Evolutionary conservation across 2,329 filamentous ascomycete species (phyloP), one percentile per base, ranked within the genome.

Genomic region (Cytospora leucostoma): DNA sequence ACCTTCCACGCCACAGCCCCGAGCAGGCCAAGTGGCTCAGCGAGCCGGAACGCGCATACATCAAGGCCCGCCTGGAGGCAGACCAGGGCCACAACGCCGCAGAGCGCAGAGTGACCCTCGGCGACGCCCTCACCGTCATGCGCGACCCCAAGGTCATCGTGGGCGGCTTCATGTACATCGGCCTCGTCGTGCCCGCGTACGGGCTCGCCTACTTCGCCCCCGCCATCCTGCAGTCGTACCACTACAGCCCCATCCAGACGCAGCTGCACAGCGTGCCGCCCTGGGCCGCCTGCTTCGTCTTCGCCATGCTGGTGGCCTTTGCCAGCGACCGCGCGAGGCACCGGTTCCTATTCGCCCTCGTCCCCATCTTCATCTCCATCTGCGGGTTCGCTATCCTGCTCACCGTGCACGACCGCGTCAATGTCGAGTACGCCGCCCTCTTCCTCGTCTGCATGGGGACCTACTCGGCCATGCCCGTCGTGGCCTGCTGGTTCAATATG

Each of bases 401-500:
- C 56, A 78, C 80, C 12, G 84, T 94, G 6, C 89, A 94, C 74
- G 59, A 90, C 71, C 84, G 92, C 73, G 79, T 78, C 0, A 67
- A 82, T 13, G 76, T 91, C 7, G 84, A 95, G 73, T 97, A 97
- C 70, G 89, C 81, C 0, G 91, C 89, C 0, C 82, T 97, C 0
- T 96, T 96, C 79, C 79, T 97, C 37, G 86, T 96, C 56, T 89
- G 91, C 2, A 88, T 88, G 78, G 92, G 92, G 56, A 84, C 85
- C 0, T 97, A 96, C 76, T 88, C 87, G 1, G 91, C 93, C n/a
- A 93, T 97, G 89, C 93, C 94, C 0, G 88, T 97, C 35, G 86
- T 93, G 51, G 84, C 93, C 8, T 93, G 89, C 74, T 93, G 90
- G 90, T 93, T 89, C 74, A 89, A 88, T 69, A 92, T 92, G 85